Percentiles rank a stretch among this genome's conserved stretches.
Evolutionary conservation across 2,329 filamentous ascomycete species (phyloP).

Genomic region (Mycocentrospora acerina): DNA sequence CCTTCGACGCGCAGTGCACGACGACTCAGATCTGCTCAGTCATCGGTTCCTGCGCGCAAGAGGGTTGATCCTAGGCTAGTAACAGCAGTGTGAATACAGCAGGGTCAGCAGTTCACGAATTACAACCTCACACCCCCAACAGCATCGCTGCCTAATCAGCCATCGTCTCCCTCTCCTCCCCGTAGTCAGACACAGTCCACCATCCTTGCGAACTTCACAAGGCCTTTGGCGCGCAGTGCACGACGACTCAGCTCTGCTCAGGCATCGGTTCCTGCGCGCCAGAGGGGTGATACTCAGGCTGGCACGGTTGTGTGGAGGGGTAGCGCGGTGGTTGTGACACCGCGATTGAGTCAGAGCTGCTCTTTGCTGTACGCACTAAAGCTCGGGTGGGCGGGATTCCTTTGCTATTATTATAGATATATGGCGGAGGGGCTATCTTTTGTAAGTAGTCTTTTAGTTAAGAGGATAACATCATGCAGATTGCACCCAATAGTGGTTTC

Average conservation of each 20-base stretch:
- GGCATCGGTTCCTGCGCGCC: conserved; percentile 8
- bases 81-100: conserved; percentile 3
- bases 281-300: conserved; percentile 15
- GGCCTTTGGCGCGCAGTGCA: no score
- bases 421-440: conserved; percentile 6
- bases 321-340: conserved; percentile 3
- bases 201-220: conserved; percentile 6
- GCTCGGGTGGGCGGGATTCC: conserved; percentile 17
- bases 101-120: neutral
- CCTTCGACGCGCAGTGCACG: neutral
- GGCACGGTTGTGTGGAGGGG: conserved; percentile 8
- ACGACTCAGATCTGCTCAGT: conserved; percentile 3
- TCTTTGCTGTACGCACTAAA: conserved; percentile 11
- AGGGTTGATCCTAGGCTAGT: conserved; percentile 7
- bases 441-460: conserved; percentile 11
- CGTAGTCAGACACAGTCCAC: conserved; percentile 1
- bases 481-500: conserved; percentile 10
- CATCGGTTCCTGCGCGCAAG: conserved; percentile 1
- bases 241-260: conserved; percentile 8
- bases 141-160: neutral
- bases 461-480: conserved; percentile 11
- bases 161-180: neutral
- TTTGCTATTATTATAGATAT: conserved; percentile 2
- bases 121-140: no score
- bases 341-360: conserved; percentile 15